These are phyloP conservation scores for Penicillium sumatraense DNA, from an alignment of 2,329 filamentous ascomycete species.

Conservation along the genomic window DNA sequence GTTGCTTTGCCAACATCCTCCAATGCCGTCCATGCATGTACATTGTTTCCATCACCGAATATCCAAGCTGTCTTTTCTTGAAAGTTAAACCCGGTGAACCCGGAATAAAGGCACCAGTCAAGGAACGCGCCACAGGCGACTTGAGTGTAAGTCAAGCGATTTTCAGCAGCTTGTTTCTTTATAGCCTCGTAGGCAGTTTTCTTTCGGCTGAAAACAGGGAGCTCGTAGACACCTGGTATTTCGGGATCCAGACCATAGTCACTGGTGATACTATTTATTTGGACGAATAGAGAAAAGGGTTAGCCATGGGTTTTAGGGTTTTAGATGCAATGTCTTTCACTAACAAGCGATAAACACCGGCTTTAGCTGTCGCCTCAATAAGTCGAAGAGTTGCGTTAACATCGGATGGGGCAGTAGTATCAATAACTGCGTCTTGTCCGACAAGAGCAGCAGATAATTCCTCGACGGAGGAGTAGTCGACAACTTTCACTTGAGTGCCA, in stretches of 20 bases:
- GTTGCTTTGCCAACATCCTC: constrained; percentile 19
- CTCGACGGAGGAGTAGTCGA: constrained; percentile 14
- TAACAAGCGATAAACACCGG: constrained; percentile 18
- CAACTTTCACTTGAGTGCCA: constrained; percentile 9
- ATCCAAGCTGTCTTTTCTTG: constrained; percentile 92
- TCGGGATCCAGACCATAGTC: constrained; percentile 25
- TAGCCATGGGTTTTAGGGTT: not conserved
- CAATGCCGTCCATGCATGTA: constrained; percentile 21
- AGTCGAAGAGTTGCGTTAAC: constrained; percentile 14
- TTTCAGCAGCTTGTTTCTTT: constrained; percentile 16
- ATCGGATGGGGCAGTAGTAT: constrained; percentile 16
- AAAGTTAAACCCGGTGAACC: constrained; percentile 54
- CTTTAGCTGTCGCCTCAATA: constrained; percentile 15
- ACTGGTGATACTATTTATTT: constrained; percentile 14
- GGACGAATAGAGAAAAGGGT: not conserved
- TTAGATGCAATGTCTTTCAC: not conserved
- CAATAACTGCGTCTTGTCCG: constrained; percentile 20
- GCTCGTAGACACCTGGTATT: constrained; percentile 18
- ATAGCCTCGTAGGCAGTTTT: constrained; percentile 20
- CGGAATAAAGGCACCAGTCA: constrained; percentile 19
- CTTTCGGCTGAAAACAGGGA: constrained; percentile 24
- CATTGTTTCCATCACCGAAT: constrained; percentile 74
- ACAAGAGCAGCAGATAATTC: constrained; percentile 12
- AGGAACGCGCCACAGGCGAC: constrained; percentile 15
- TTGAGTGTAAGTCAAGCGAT: constrained; percentile 18